phyloP scores from a whole-genome alignment of 768 basidiomycete genomes.

The Pholiota molesta region DNA sequence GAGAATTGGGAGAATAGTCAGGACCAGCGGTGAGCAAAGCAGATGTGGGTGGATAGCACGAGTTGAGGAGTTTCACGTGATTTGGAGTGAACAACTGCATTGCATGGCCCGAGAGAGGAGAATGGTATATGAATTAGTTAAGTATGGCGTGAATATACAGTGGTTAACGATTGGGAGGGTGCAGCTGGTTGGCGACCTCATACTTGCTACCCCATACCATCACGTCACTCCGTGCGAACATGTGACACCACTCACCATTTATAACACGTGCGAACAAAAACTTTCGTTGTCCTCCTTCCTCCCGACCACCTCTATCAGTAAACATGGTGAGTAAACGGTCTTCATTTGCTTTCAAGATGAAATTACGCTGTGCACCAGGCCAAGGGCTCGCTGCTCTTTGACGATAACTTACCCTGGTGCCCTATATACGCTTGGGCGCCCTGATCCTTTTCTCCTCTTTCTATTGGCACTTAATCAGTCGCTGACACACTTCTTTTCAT shows the following conservation, averaged over 20 bases:
- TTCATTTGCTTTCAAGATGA: constrained; percentile 39
- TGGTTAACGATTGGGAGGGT: constrained; percentile 4
- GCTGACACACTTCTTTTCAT: not conserved
- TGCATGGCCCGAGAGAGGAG: constrained; percentile 48
- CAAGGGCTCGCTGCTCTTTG: constrained; percentile 46
- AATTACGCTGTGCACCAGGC: constrained; percentile 62
- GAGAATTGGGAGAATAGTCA: constrained; percentile 78
- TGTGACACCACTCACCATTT: constrained; percentile 1
- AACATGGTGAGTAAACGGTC: constrained; percentile 25
- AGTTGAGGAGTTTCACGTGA: constrained; percentile 81
- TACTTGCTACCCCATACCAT: not conserved
- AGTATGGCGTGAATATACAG: not conserved
- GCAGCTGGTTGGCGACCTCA: constrained; percentile 1
- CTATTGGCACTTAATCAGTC: not conserved
- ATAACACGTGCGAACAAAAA: not conserved
- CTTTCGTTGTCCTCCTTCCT: not conserved
- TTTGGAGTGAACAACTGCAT: constrained; percentile 85
- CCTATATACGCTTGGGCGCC: constrained; percentile 55
- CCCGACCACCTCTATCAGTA: constrained; percentile 6
- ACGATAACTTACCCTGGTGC: constrained; percentile 49
- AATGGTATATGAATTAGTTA: constrained; percentile 6
- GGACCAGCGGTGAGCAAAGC: constrained; percentile 75
- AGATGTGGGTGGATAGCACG: constrained; percentile 85
- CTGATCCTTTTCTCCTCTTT: constrained; percentile 37
- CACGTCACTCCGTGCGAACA: constrained; percentile 3